phyloP scores from a whole-genome alignment of 2,329 filamentous ascomycete genomes.

The Cyclaneusma minus region DNA sequence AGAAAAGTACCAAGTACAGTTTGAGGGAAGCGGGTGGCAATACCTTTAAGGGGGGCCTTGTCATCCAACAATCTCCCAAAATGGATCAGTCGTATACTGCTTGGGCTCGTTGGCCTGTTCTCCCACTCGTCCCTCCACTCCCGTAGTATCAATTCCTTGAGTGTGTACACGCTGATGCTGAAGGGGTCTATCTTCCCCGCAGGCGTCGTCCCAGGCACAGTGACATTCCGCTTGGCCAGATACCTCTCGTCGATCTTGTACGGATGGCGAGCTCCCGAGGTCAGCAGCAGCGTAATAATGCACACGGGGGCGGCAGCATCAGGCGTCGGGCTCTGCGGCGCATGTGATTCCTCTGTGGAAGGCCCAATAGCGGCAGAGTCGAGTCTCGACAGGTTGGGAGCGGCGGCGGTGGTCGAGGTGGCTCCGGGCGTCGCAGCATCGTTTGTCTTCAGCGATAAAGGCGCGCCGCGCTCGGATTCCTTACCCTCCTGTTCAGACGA shows the following conservation, averaged over 20 bases:
- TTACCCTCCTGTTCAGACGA: too few relatives aligned
- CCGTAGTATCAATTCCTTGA: conserved; percentile 85
- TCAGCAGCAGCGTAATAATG: conserved; percentile 70
- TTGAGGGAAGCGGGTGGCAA: conserved; percentile 3
- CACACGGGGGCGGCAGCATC: conserved; percentile 31
- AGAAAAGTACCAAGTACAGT: not conserved
- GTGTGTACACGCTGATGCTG: conserved; percentile 79
- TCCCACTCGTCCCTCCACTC: conserved; percentile 95
- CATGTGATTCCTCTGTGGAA: conserved; percentile 5
- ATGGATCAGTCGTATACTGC: conserved; percentile 78
- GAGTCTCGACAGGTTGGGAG: conserved; percentile 8
- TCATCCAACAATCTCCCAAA: conserved; percentile 87
- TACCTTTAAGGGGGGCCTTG: conserved; percentile 73
- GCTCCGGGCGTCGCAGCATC: conserved; percentile 1
- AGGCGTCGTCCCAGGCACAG: conserved; percentile 49
- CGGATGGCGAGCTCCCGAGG: conserved; percentile 69
- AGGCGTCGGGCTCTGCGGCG: conserved; percentile 1
- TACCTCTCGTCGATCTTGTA: conserved; percentile 86
- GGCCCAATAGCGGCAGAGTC: conserved; percentile 14
- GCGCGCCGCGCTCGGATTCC: too few relatives aligned
- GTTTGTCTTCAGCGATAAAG: conserved; percentile 5
- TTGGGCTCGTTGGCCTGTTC: conserved; percentile 68
- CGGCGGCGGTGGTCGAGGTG: conserved; percentile 4
- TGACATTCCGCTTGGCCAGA: conserved; percentile 63
- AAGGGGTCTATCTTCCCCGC: conserved; percentile 58